Conservation (phyloP, 768 basidiomycete species). For the Saitozyma podzolica region DNA sequence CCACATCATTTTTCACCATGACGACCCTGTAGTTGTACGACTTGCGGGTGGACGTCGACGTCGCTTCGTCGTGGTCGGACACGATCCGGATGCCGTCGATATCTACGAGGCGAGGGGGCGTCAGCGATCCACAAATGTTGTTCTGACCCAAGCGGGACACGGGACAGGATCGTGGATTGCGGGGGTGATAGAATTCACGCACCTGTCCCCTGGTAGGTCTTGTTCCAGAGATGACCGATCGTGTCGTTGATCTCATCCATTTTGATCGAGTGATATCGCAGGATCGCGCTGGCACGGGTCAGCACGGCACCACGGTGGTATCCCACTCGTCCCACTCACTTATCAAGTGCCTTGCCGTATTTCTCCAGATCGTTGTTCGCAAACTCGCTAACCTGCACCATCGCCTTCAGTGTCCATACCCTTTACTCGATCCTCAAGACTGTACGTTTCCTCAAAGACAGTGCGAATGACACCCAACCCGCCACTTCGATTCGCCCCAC, state of each 20-base stretch:
- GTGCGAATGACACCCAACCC: neutral
- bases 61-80: conserved; percentile 87
- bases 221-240: conserved; percentile 96
- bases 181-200: conserved; percentile 32
- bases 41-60: conserved; percentile 65
- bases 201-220: conserved; percentile 99
- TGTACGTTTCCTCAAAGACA: neutral
- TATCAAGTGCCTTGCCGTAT: conserved; percentile 94
- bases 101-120: conserved; percentile 59
- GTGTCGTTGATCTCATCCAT: conserved; percentile 99
- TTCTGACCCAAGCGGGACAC: too few species aligned
- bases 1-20: conserved; percentile 98
- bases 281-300: conserved; percentile 72
- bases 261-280: conserved; percentile 95
- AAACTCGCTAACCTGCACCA: conserved; percentile 85
- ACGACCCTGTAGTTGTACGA: conserved; percentile 98
- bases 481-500: conserved; percentile 13
- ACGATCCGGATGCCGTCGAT: conserved; percentile 96
- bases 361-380: conserved; percentile 96
- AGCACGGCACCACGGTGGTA: conserved; percentile 25
- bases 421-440: neutral
- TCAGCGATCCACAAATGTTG: too few species aligned
- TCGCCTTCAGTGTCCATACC: conserved; percentile 2
- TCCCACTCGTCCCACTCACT: conserved; percentile 59
- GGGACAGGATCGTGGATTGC: neutral